A percentile compares a stretch with the other conserved stretches of the same genome.
Conservation (phyloP, 352 stramenopile species). For the Globisporangium okanoganense region DNA sequence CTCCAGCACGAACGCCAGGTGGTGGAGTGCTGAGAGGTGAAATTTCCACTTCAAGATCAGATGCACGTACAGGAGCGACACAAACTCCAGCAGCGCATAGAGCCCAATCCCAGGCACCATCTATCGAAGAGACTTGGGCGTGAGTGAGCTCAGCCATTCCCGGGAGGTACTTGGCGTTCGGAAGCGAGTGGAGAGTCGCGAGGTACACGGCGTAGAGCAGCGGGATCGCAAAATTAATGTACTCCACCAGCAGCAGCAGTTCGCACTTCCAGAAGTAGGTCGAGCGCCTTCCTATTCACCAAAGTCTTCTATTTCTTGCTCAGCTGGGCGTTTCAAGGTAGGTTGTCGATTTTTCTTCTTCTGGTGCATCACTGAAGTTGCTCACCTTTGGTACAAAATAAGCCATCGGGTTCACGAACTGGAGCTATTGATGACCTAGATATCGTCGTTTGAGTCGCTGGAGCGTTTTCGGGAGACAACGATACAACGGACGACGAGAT, state of each 20-base stretch:
- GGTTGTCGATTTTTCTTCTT: too few relatives aligned
- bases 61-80: conserved; percentile 4
- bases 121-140: neutral
- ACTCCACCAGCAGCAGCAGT: conserved; percentile 3
- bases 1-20: conserved; percentile 8
- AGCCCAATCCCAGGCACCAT: neutral
- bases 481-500: too few relatives aligned
- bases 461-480: too few relatives aligned
- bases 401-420: too few relatives aligned
- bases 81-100: conserved; percentile 1
- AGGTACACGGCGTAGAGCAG: conserved; percentile 1
- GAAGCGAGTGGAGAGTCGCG: neutral
- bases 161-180: conserved; percentile 12
- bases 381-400: too few relatives aligned
- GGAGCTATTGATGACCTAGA: too few relatives aligned
- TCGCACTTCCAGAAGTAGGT: conserved; percentile 1
- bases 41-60: neutral
- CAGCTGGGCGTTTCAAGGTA: too few relatives aligned
- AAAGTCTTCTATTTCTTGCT: neutral
- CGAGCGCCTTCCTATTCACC: too few relatives aligned
- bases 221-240: conserved; percentile 6
- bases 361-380: too few relatives aligned
- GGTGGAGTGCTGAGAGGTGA: conserved; percentile 1
- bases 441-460: too few relatives aligned
- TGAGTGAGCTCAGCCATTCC: neutral